Evolutionary conservation across 2,329 filamentous ascomycete species (phyloP), one percentile per base, ranked within the genome.

Genomic region (Kalaharituber pfeilii): DNA sequence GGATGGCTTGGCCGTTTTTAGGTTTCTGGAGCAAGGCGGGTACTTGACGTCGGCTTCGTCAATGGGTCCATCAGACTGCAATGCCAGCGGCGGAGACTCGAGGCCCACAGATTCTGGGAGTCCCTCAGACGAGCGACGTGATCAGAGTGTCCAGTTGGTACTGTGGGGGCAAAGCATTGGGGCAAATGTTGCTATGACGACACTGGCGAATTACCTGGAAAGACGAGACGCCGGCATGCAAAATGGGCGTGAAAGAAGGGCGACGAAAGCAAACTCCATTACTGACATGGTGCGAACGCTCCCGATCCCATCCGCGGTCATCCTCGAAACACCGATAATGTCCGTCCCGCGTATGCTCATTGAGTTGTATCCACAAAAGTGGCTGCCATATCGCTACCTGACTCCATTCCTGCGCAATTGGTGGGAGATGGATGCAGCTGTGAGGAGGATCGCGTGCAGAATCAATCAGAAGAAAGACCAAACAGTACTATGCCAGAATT

Each of bases 131-230:
- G 22, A 51, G 52, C 52, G 44, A 55, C 60, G 50, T 55, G 66
- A 33, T 20, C n/a, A 47, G 49, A 65, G 60, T 49, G 67, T 70
- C 15, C 63, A 69, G 6, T 57, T 85, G 1, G 63, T 86, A 1
- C 67, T 88, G 9, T 88, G 84, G 83, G 84, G 84, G 0, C 84
- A 88, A 66, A 86, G 81, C 59, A 79, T 88, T 53, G 84, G 85
- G 1, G 77, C 80, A 25, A 84, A 81, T 1, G 76, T 88, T 42
- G 82, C 81, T 11, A 80, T 79, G 15, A 79, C 76, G 51, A 73
- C 81, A 2, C 74, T 77, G 13, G 73, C 69, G 2, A 71, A 67
- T 57, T 69, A 71, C 53, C 63, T 64, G 30, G 56, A n/a, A 56
- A 55, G 33, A 49, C 54, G 25, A n/a, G 49, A n/a, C 51, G 15